Evolutionary conservation across 2,329 filamentous ascomycete genomes (phyloP).

Genomic region (Chaetomium sp.): DNA sequence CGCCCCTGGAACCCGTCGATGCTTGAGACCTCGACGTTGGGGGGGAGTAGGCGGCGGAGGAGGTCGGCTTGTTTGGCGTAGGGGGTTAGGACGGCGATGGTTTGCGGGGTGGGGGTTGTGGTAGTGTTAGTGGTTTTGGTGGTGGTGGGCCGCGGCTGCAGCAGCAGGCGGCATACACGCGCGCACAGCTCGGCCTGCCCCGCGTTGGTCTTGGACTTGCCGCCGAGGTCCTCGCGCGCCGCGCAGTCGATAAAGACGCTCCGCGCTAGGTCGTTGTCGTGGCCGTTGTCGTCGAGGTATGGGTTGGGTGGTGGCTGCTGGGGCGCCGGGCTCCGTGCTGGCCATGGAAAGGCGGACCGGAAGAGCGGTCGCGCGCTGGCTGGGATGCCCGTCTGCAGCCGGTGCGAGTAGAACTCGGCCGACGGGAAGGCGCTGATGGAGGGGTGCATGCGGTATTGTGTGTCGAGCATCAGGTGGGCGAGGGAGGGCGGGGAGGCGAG

Average conservation of each 20-base stretch:
- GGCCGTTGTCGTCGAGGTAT: not conserved
- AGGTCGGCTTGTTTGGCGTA: conserved; percentile 44
- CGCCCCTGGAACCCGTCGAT: conserved; percentile 49
- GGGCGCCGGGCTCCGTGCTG: not conserved
- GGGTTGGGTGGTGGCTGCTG: too few species aligned
- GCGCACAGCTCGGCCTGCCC: conserved; percentile 44
- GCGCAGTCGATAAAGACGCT: conserved; percentile 44
- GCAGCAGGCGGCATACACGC: conserved; percentile 40
- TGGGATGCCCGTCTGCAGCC: conserved; percentile 41
- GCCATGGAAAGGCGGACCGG: conserved; percentile 31
- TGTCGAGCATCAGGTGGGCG: conserved; percentile 45
- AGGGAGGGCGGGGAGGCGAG: conserved; percentile 1
- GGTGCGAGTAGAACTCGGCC: conserved; percentile 44
- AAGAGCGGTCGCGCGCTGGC: conserved; percentile 33
- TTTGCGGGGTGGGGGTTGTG: not conserved
- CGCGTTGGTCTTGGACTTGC: conserved; percentile 45
- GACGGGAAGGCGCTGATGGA: conserved; percentile 46
- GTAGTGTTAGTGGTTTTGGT: not conserved
- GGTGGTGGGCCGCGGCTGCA: not conserved
- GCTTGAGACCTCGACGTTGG: conserved; percentile 42
- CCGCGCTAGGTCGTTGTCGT: not conserved
- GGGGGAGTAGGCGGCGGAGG: conserved; percentile 35
- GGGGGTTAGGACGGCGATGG: conserved; percentile 45
- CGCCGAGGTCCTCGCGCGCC: conserved; percentile 42
- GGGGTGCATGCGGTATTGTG: conserved; percentile 49